phyloP scores from a whole-genome alignment of 345 rosid genomes.

The Conringia planisiliqua region DNA sequence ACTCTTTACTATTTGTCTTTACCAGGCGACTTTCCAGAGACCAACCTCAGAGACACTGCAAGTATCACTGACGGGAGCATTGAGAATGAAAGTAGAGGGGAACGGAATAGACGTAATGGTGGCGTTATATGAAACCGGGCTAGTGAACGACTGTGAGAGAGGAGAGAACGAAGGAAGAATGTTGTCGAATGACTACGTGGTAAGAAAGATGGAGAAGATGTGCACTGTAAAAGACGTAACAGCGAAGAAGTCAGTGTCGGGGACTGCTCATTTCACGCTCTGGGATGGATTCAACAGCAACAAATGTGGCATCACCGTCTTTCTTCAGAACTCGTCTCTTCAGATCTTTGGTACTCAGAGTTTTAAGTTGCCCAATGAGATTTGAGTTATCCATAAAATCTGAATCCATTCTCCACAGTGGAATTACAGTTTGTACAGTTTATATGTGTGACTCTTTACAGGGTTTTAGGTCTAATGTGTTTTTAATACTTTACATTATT shows the following conservation, averaged over 20 bases:
- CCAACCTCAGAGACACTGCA: constrained; percentile 59
- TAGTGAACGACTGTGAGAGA: constrained; percentile 54
- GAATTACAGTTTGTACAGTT: constrained; percentile 17
- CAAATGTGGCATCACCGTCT: constrained; percentile 68
- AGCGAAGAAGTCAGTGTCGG: constrained; percentile 56
- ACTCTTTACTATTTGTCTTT: not conserved
- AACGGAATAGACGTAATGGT: constrained; percentile 66
- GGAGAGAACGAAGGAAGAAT: constrained; percentile 88
- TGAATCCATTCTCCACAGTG: not conserved
- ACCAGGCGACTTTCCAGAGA: constrained; percentile 63
- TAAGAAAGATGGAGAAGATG: constrained; percentile 74
- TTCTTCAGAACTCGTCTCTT: constrained; percentile 58
- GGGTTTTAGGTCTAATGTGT: not conserved
- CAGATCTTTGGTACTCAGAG: constrained; percentile 72
- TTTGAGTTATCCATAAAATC: constrained; percentile 30
- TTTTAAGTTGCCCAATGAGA: constrained; percentile 51
- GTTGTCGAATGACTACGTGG: constrained; percentile 67
- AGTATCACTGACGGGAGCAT: constrained; percentile 52
- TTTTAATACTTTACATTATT: not conserved
- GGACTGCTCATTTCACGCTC: constrained; percentile 59
- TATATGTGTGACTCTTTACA: no score
- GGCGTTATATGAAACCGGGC: constrained; percentile 69
- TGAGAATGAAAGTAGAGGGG: constrained; percentile 55
- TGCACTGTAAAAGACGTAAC: constrained; percentile 58
- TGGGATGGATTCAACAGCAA: constrained; percentile 69